Conservation (phyloP, 352 stramenopile genomes). For the Phytophthora hybrid region DNA sequence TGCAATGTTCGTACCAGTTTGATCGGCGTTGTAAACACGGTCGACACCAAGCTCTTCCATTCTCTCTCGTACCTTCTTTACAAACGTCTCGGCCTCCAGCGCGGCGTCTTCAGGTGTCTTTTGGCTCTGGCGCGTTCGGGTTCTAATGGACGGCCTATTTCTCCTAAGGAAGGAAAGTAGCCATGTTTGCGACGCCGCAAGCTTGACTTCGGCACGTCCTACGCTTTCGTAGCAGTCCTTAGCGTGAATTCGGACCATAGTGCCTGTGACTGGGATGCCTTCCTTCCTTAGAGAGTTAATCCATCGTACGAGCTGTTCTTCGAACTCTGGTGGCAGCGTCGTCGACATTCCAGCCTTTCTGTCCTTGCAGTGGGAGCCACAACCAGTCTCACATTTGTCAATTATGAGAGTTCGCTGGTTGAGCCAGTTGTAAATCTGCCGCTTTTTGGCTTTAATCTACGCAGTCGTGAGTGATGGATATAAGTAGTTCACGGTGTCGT, state of each 20-base stretch:
- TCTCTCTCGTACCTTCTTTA: neutral
- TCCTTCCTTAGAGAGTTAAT: constrained; percentile 13
- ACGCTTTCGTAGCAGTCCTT: constrained; percentile 17
- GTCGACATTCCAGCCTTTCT: constrained; percentile 4
- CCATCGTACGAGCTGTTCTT: constrained; percentile 5
- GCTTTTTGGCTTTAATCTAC: too few relatives aligned
- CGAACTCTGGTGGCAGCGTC: neutral
- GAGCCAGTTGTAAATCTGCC: too few relatives aligned
- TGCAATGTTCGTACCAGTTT: neutral
- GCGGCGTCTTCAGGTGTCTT: constrained; percentile 4
- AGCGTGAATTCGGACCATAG: constrained; percentile 8
- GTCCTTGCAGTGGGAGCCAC: too few relatives aligned
- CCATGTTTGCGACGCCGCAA: constrained; percentile 7
- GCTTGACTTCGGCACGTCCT: neutral
- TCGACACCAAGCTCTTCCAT: constrained; percentile 3
- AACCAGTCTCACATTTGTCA: too few relatives aligned
- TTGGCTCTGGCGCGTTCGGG: neutral
- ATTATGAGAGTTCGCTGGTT: too few relatives aligned
- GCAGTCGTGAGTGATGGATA: too few relatives aligned
- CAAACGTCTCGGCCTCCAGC: neutral
- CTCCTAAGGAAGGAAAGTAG: constrained; percentile 1
- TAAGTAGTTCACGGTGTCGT: too few relatives aligned
- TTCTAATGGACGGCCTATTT: neutral
- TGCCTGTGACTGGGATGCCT: constrained; percentile 1
- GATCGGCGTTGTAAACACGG: neutral